Conservation (phyloP, 495 filamentous ascomycete genomes). For the Neurospora sp. region DNA sequence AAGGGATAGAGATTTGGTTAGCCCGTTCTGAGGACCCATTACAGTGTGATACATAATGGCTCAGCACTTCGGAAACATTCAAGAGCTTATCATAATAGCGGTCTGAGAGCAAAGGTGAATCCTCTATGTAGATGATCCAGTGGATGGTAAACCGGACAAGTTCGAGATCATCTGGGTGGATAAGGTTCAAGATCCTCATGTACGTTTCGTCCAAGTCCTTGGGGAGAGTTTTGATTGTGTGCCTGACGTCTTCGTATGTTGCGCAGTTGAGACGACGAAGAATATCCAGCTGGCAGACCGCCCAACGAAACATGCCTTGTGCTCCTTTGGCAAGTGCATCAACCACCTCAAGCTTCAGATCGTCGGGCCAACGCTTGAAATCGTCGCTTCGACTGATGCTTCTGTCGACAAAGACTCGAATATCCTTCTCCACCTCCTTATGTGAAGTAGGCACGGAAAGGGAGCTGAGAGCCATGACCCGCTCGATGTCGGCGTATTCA, state of each 20-base stretch:
- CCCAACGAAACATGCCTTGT: constrained; percentile 40
- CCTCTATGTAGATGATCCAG: neutral
- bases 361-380: constrained; percentile 13
- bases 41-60: neutral
- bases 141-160: constrained; percentile 10
- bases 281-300: constrained; percentile 33
- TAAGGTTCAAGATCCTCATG: constrained; percentile 22
- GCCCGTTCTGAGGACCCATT: neutral
- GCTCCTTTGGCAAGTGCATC: constrained; percentile 19
- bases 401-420: constrained; percentile 19
- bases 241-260: constrained; percentile 8
- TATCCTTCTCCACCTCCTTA: constrained; percentile 22
- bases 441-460: constrained; percentile 26
- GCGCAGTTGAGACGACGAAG: constrained; percentile 14
- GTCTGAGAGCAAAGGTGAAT: too few species aligned
- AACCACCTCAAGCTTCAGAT: constrained; percentile 19
- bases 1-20: neutral
- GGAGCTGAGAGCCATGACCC: constrained; percentile 4
- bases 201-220: constrained; percentile 32
- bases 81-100: too few species aligned
- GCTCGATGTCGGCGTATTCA: constrained; percentile 28
- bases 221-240: constrained; percentile 25
- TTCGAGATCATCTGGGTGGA: constrained; percentile 14
- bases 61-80: neutral
- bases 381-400: constrained; percentile 6